These are phyloP conservation scores for Aphanomyces stellatus DNA, from an alignment of 352 stramenopile species.

Conservation along the genomic window DNA sequence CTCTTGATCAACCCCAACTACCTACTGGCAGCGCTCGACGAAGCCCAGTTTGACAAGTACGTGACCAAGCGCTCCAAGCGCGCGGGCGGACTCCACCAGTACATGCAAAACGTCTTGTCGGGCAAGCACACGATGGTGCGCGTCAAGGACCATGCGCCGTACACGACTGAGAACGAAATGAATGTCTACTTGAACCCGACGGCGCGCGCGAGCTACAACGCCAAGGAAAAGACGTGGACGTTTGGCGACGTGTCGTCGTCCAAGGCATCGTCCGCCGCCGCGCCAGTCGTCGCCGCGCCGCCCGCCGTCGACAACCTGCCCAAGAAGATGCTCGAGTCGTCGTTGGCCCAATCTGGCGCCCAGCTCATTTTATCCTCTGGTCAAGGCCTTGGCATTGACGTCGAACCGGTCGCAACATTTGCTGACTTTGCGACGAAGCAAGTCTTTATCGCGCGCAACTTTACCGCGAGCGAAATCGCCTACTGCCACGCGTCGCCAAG, in stretches of 20 bases:
- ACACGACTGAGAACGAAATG: conserved; percentile 71
- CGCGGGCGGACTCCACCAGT: conserved; percentile 60
- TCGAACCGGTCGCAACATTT: conserved; percentile 79
- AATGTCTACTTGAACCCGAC: conserved; percentile 79
- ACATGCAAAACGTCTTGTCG: conserved; percentile 64
- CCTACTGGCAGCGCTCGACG: conserved; percentile 45
- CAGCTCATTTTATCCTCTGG: conserved; percentile 17
- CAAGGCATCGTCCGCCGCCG: conserved; percentile 24
- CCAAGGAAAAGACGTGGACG: conserved; percentile 52
- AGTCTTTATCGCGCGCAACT: conserved; percentile 82
- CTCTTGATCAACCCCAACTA: conserved; percentile 62
- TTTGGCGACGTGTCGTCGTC: conserved; percentile 44
- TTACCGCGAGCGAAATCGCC: conserved; percentile 77
- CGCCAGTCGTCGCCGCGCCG: neutral
- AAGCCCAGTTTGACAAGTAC: conserved; percentile 50
- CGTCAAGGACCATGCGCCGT: conserved; percentile 76
- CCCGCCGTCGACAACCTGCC: conserved; percentile 6
- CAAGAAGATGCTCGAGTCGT: conserved; percentile 21
- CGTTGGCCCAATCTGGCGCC: neutral
- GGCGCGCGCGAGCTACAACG: conserved; percentile 67
- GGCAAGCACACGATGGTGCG: conserved; percentile 69
- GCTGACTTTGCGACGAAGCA: conserved; percentile 66
- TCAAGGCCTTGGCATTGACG: conserved; percentile 63
- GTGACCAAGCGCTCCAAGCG: conserved; percentile 44
- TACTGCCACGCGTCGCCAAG: conserved; percentile 77